These are phyloP conservation scores for Mycena amicta DNA, from an alignment of 768 basidiomycete species.

Conservation along the genomic window DNA sequence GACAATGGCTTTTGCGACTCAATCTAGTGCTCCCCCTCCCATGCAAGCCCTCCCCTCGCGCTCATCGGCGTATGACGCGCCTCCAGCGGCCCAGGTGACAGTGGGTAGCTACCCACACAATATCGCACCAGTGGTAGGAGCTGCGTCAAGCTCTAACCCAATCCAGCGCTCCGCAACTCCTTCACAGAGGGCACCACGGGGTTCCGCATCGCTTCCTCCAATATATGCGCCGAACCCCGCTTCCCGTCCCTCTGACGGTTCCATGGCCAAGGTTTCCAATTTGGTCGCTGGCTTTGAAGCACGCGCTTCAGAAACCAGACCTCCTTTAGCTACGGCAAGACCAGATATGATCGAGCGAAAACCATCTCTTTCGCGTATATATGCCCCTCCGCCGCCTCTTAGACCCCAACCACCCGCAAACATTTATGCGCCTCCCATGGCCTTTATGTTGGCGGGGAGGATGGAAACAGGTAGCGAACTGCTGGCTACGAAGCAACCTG, in stretches of 20 bases:
- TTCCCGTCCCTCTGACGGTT: constrained; percentile 1
- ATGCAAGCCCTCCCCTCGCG: not conserved
- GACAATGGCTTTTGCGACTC: constrained; percentile 10
- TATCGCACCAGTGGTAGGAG: not conserved
- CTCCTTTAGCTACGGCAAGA: no score
- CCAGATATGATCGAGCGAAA: not conserved
- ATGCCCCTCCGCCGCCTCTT: not conserved
- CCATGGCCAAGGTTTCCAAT: constrained; percentile 17
- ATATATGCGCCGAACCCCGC: constrained; percentile 12
- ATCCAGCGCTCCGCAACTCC: constrained; percentile 10
- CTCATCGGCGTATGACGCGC: not conserved
- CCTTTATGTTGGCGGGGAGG: not conserved
- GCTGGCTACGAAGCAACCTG: constrained; percentile 9
- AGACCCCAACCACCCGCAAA: not conserved
- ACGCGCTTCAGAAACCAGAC: constrained; percentile 11
- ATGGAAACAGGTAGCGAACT: not conserved
- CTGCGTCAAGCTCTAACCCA: not conserved
- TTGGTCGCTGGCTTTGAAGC: constrained; percentile 22
- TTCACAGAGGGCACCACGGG: constrained; percentile 6
- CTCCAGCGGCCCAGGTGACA: no score
- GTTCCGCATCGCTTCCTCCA: constrained; percentile 12
- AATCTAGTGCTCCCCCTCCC: not conserved
- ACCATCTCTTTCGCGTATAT: constrained; percentile 3
- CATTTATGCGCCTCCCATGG: not conserved
- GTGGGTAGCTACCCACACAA: not conserved